These are phyloP conservation scores for Nicotiana knightiana DNA, from an alignment of 257 asterid species.

Conservation along the genomic window DNA sequence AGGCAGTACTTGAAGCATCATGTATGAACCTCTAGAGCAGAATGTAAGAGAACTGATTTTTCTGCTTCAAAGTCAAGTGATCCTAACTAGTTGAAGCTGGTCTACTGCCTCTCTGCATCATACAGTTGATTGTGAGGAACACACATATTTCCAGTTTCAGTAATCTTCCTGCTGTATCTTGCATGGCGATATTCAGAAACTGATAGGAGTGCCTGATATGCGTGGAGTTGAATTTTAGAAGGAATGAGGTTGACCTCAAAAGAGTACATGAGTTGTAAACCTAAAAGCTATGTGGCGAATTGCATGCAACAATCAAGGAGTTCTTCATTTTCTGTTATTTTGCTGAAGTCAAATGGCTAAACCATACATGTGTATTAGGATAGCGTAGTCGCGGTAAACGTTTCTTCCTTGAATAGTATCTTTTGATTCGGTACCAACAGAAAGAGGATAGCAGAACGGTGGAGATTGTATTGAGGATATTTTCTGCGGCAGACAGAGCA, in stretches of 20 bases:
- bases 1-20: background rate
- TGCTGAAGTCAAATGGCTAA: background rate
- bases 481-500: constrained; percentile 43
- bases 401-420: constrained; percentile 1
- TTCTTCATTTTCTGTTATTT: background rate
- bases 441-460: constrained; percentile 59
- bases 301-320: background rate
- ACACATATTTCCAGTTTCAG: background rate
- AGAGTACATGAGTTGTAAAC: background rate
- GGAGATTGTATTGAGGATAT: constrained; percentile 56
- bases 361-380: background rate
- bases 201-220: background rate
- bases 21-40: background rate
- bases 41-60: background rate
- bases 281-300: background rate
- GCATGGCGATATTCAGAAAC: background rate
- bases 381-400: background rate
- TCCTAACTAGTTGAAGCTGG: background rate
- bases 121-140: background rate
- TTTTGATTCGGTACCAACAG: constrained; percentile 49
- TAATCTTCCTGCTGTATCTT: background rate
- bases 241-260: background rate
- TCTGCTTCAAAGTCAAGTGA: background rate
- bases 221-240: background rate
- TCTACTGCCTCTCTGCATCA: background rate